Percentiles rank a stretch among this genome's conserved stretches.
These are phyloP conservation scores for Limtongozyma cylindracea DNA, from an alignment of 805 yeast species.

Conservation along the genomic window DNA sequence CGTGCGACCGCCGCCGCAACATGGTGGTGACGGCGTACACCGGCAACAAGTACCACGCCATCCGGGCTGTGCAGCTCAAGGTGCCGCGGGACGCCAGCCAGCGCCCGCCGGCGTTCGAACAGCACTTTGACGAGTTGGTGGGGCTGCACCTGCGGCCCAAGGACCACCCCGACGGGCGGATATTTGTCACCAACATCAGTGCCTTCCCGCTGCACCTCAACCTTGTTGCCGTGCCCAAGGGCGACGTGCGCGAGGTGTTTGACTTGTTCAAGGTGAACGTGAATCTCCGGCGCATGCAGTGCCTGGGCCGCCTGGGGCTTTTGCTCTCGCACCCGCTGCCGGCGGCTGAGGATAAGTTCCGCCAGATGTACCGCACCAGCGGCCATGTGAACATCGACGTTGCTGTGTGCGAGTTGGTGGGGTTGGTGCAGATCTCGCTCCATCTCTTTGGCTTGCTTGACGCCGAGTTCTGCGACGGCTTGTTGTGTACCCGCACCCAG, in stretches of 20 bases:
- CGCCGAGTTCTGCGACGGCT: constrained; percentile 56
- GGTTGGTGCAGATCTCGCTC: constrained; percentile 48
- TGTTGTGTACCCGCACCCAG: constrained; percentile 57
- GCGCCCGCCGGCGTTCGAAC: constrained; percentile 26
- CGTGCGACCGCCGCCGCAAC: constrained; percentile 38
- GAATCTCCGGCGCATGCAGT: constrained; percentile 48
- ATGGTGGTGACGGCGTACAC: constrained; percentile 62
- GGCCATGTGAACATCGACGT: constrained; percentile 23
- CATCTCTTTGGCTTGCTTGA: constrained; percentile 56
- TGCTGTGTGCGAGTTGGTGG: constrained; percentile 53
- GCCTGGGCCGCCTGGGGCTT: constrained; percentile 65
- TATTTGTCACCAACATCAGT: constrained; percentile 65
- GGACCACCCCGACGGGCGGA: no score
- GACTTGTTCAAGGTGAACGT: constrained; percentile 47
- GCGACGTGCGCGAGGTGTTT: constrained; percentile 10
- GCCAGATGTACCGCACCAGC: constrained; percentile 46
- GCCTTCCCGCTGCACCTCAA: constrained; percentile 54
- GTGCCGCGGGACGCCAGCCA: constrained; percentile 17
- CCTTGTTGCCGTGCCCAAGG: constrained; percentile 42
- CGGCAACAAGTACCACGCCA: constrained; percentile 46
- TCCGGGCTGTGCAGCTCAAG: constrained; percentile 31
- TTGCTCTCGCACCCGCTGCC: constrained; percentile 41
- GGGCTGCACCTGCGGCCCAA: constrained; percentile 50
- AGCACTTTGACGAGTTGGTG: constrained; percentile 39
- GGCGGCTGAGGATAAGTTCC: constrained; percentile 61